phyloP scores from a whole-genome alignment of 257 asterid genomes.

The Nyctanthes arbortristis region DNA sequence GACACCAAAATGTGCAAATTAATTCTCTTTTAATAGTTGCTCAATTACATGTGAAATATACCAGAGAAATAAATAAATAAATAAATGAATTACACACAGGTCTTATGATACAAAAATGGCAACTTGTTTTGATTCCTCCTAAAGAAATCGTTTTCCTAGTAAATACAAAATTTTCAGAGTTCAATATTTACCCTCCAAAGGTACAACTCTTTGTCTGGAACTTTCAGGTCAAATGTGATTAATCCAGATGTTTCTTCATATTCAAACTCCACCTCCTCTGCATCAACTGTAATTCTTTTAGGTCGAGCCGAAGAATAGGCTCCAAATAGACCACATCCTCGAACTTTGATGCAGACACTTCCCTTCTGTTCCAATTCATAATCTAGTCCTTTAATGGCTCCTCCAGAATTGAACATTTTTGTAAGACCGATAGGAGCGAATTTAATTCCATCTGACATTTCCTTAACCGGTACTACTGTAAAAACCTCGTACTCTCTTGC shows the following conservation, averaged over 20 bases:
- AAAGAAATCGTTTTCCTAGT: neutral
- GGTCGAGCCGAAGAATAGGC: constrained; percentile 72
- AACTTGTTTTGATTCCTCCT: neutral
- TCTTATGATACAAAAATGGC: too few relatives aligned
- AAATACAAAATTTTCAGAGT: constrained; percentile 30
- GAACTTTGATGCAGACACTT: constrained; percentile 45
- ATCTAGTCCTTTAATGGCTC: constrained; percentile 57
- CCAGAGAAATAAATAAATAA: too few relatives aligned
- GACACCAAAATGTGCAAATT: too few relatives aligned
- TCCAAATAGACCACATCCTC: constrained; percentile 70
- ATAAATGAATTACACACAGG: too few relatives aligned
- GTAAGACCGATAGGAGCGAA: constrained; percentile 79
- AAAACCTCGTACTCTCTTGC: constrained; percentile 72
- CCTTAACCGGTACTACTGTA: constrained; percentile 59
- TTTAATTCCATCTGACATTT: constrained; percentile 36
- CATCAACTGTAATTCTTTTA: constrained; percentile 50
- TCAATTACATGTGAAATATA: too few relatives aligned
- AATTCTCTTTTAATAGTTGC: too few relatives aligned
- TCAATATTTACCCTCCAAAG: constrained; percentile 62
- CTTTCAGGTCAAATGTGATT: constrained; percentile 34
- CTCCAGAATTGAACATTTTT: constrained; percentile 88
- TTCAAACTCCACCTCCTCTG: constrained; percentile 47
- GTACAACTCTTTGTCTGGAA: constrained; percentile 55
- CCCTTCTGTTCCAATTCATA: constrained; percentile 47
- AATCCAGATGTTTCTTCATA: constrained; percentile 66